phyloP scores from a whole-genome alignment of 768 basidiomycete genomes.

The Pisolithus marmoratus region DNA sequence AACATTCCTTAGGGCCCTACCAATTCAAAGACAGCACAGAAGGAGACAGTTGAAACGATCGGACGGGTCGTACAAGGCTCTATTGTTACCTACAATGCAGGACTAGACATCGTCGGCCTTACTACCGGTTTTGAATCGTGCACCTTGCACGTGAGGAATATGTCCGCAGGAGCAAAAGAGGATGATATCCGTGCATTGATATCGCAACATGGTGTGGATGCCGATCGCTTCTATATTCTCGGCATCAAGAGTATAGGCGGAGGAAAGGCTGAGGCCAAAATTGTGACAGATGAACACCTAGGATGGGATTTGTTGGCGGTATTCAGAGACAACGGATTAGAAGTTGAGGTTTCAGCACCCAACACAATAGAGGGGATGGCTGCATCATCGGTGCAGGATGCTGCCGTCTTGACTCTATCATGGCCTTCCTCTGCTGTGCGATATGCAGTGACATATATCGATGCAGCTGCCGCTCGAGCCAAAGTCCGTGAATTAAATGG shows the following conservation, averaged over 20 bases:
- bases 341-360: constrained; percentile 38
- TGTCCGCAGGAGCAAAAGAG: constrained; percentile 36
- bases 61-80: constrained; percentile 35
- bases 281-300: constrained; percentile 38
- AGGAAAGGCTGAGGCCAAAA: constrained; percentile 32
- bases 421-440: constrained; percentile 47
- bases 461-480: constrained; percentile 12
- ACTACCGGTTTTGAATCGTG: constrained; percentile 50
- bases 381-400: constrained; percentile 23
- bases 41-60: too few species aligned
- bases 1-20: too few species aligned
- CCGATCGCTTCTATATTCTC: constrained; percentile 28
- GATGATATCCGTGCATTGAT: constrained; percentile 41
- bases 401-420: constrained; percentile 41
- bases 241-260: constrained; percentile 25
- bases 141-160: constrained; percentile 38
- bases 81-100: constrained; percentile 46
- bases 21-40: too few species aligned
- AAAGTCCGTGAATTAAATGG: constrained; percentile 36
- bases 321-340: constrained; percentile 41
- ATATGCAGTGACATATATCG: constrained; percentile 40
- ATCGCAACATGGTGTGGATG: constrained; percentile 35
- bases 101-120: constrained; percentile 39
- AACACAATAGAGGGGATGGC: constrained; percentile 39
- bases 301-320: constrained; percentile 39